Evolutionary conservation across 441 rosid species (phyloP), one percentile per base, ranked within the genome.

Genomic region (Isatis lusitanica): DNA sequence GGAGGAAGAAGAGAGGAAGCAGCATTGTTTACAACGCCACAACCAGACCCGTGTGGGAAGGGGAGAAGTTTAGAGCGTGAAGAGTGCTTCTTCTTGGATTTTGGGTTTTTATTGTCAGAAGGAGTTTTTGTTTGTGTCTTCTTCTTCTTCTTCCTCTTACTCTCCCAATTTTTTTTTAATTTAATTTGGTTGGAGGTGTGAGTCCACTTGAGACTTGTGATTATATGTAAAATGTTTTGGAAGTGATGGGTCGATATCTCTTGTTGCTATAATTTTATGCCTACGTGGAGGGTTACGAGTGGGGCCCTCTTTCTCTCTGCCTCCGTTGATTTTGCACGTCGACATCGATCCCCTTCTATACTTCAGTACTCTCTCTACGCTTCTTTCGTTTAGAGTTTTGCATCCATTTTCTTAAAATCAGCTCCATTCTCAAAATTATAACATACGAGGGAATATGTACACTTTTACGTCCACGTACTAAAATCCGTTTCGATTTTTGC

Each of bases 11-110:
- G 66, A 73, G 67, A 55, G 70, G 78, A 44, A 72, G 74, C 8
- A 62, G 77, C 81, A 78, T 78, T 78, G 81, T 78, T 72, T 13
- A 66, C 74, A 72, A 72, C 74, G 80, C 68, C 76, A 43, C n/a
- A 30, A 53, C 11, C 1, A 66, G 36, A 21, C 17, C 60, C 16
- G 59, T 63, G 74, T 53, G 66, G 11, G 63, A 18, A 47, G 55
- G 7, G 39, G 3, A 7, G 39, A 62, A 42, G 9, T 9, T 0
- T 7, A 3, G 0, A 53, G 70, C 38, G 40, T 52, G 24, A 66
- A 55, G 62, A 40, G 63, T 30, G 65, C 43, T 60, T 40, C 9
- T 46, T 53, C 43, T 74, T 74, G 78, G 68, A 68, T 68, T 60
- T 43, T 68, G 68, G 64, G 63, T 51, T 68, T 68, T 68, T 0